Percentiles rank a stretch among this genome's conserved stretches.
These are phyloP conservation scores for Botryotinia calthae DNA, from an alignment of 2,329 filamentous ascomycete species.

Conservation along the genomic window DNA sequence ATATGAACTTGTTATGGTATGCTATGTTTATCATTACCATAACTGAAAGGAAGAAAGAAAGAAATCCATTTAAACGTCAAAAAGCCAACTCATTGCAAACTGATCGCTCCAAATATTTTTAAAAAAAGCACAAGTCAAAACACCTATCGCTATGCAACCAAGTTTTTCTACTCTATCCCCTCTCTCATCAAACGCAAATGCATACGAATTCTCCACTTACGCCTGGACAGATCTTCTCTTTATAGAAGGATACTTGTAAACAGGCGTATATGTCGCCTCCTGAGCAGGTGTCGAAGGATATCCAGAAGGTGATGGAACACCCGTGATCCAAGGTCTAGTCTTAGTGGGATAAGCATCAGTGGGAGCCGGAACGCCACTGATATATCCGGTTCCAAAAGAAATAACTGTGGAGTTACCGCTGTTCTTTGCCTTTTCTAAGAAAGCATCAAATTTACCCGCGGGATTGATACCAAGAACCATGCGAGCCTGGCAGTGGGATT, in stretches of 20 bases:
- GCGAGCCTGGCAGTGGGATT: neutral
- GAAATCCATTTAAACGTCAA: neutral
- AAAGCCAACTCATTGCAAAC: neutral
- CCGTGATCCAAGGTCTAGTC: neutral
- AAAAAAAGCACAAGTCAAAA: neutral
- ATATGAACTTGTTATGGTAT: neutral
- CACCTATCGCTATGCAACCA: neutral
- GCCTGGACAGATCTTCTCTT: neutral
- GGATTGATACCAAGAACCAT: constrained; percentile 16
- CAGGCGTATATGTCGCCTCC: neutral
- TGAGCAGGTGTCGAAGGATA: neutral
- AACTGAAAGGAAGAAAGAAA: neutral
- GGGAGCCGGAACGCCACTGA: neutral
- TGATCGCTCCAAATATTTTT: neutral
- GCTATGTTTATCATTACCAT: neutral
- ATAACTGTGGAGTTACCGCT: neutral
- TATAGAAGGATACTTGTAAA: constrained; percentile 1
- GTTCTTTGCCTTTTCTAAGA: neutral
- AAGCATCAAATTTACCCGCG: neutral
- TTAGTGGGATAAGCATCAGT: neutral
- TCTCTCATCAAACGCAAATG: accelerated
- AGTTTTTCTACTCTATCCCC: neutral
- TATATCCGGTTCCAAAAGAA: neutral
- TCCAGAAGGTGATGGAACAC: neutral
- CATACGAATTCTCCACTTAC: neutral